Base-by-base conservation (phyloP, 2,329 filamentous ascomycete genomes). In the Alternaria solani region DNA sequence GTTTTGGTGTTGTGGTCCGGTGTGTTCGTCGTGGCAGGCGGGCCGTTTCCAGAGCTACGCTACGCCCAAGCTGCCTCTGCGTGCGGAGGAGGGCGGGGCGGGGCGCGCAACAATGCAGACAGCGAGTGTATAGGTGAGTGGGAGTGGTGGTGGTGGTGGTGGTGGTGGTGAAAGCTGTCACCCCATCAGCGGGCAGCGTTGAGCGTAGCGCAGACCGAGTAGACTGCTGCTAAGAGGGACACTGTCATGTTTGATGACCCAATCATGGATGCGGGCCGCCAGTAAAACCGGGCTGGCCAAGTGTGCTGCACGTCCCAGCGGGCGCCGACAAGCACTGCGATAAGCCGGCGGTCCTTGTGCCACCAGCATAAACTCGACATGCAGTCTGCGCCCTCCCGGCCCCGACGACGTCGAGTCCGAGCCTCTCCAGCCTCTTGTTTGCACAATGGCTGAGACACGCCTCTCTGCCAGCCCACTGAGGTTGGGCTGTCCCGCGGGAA, bases 41-140 rank as follows among this genome's bases (percentile, higher is more conserved):
- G 51, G 51, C 46, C 39, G 47, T 51, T 59, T 51, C 56, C 55
- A 59, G 57, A 48, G 59, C 57, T 57, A 49, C 51, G 59, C 57
- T 57, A 49, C 51, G 55, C 54, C 26, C 36, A 25, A 32, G 36
- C 38, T 49, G 46, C 46, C 32, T 49, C 46, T 49, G 46, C 55
- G 52, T 44, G 36, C 46, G 51, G 23, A 41, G 18, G 14, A 11
- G 5, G 26, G 30, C 26, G 16, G 11, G 28, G 28, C 7, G 30
- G 39, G 30, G 26, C 25, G 23, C 32, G 32, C 28, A 36, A 26
- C 23, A 8, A 14, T 47, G 28, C 18, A 28, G 39, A 48, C 43
- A 63, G 63, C 60, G 63, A 66, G 56, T 36, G 63, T 59, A 51
- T 55, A 52, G 39, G 65, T 48, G 52, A 51, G 51, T 46, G 34